phyloP scores from a whole-genome alignment of 2,329 filamentous ascomycete species.

The Talaromyces sp. region DNA sequence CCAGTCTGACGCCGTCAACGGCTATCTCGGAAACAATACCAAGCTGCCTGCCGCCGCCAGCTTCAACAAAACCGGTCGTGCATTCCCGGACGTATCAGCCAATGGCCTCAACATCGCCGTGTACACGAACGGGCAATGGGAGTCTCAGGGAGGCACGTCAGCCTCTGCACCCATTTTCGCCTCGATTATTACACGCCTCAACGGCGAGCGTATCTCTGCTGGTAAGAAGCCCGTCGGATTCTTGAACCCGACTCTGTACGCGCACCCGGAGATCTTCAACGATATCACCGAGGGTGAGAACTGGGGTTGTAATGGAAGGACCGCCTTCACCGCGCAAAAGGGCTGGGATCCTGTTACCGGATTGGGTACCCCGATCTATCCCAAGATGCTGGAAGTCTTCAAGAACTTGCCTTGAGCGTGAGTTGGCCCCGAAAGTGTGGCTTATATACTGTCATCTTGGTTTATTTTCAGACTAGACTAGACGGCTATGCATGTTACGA shows the following conservation, averaged over 20 bases:
- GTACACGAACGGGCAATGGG: neutral
- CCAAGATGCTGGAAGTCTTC: conserved; percentile 2
- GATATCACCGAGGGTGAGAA: neutral
- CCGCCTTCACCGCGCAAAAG: conserved; percentile 7
- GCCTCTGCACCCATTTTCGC: conserved; percentile 57
- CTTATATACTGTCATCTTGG: neutral
- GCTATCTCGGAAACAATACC: conserved; percentile 30
- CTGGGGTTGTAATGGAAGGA: neutral
- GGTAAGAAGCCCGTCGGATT: conserved; percentile 53
- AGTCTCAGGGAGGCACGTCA: conserved; percentile 14
- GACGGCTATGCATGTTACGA: neutral
- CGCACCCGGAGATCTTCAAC: conserved; percentile 1
- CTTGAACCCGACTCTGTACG: conserved; percentile 58
- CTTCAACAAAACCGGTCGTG: conserved; percentile 51
- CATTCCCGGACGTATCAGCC: conserved; percentile 58
- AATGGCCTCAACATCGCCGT: conserved; percentile 24
- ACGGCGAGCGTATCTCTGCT: conserved; percentile 54
- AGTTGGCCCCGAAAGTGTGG: no score
- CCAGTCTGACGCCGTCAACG: conserved; percentile 35
- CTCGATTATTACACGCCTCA: conserved; percentile 57
- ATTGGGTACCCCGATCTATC: conserved; percentile 23
- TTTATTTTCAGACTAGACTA: neutral
- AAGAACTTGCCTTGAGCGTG: neutral
- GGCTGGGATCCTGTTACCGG: conserved; percentile 31
- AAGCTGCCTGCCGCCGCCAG: conserved; percentile 29